phyloP scores from a whole-genome alignment of 176 grass and related monocot genomes.

The Chrysopogon serrulatus region DNA sequence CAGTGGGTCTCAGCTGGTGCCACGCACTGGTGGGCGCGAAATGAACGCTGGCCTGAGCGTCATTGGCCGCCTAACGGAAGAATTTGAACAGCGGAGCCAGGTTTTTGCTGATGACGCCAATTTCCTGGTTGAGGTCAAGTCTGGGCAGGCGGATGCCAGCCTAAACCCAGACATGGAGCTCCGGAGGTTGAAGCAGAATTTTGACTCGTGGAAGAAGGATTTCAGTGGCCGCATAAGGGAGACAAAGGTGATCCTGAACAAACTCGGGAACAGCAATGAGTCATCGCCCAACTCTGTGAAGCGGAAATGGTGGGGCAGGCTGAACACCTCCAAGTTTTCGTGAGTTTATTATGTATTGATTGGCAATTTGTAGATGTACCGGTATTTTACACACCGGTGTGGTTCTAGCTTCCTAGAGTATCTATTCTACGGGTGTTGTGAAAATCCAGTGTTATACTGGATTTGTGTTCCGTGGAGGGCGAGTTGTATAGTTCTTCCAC shows the following conservation, averaged over 20 bases:
- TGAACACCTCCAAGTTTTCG: slow-evolving; percentile 68
- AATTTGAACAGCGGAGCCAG: slow-evolving; percentile 76
- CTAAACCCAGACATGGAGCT: slow-evolving; percentile 89
- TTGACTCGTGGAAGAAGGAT: slow-evolving; percentile 90
- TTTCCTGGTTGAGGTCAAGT: slow-evolving; percentile 93
- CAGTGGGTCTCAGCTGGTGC: slow-evolving; percentile 39
- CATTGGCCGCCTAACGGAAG: slow-evolving; percentile 52
- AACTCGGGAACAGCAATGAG: slow-evolving; percentile 46
- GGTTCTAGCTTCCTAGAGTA: slow-evolving; percentile 8
- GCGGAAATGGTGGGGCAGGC: slow-evolving; percentile 81
- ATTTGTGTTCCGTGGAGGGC: slow-evolving; percentile 48
- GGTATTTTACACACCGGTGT: slow-evolving; percentile 22
- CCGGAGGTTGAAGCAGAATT: slow-evolving; percentile 70
- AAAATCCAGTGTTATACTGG: slow-evolving; percentile 35
- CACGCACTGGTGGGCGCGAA: slow-evolving; percentile 36
- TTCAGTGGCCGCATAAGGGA: slow-evolving; percentile 64
- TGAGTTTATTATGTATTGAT: slow-evolving; percentile 31
- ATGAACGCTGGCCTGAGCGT: slow-evolving; percentile 63
- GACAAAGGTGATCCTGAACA: slow-evolving; percentile 85
- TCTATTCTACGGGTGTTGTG: neutral
- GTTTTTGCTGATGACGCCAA: slow-evolving; percentile 82
- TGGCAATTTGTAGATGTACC: neutral
- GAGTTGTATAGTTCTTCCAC: slow-evolving; percentile 49
- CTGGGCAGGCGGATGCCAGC: slow-evolving; percentile 64
- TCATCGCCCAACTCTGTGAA: slow-evolving; percentile 56